phyloP scores from a whole-genome alignment of 2,329 filamentous ascomycete species.

The Diplodia corticola region DNA sequence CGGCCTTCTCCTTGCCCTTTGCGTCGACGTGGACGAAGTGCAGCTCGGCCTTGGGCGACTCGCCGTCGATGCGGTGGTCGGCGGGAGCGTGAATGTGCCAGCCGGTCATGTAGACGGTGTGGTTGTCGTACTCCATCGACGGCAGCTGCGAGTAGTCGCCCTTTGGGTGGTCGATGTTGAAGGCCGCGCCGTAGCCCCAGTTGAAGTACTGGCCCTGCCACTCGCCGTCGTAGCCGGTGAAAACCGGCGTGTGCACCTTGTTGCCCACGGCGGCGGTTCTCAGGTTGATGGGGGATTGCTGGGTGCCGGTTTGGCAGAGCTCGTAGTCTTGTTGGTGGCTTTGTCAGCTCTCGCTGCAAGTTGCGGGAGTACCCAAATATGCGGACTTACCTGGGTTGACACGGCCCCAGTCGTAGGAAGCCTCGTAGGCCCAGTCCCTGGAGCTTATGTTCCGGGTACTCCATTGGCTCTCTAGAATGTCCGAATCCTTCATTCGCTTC shows the following conservation, averaged over 20 bases:
- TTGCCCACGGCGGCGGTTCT: conserved; percentile 44
- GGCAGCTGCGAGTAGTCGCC: conserved; percentile 44
- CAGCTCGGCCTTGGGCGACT: conserved; percentile 49
- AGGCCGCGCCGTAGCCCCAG: conserved; percentile 53
- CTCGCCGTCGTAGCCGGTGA: conserved; percentile 42
- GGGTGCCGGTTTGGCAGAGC: conserved; percentile 52
- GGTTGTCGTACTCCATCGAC: conserved; percentile 48
- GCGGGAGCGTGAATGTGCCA: conserved; percentile 56
- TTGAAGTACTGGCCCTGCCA: conserved; percentile 48
- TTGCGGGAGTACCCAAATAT: background rate
- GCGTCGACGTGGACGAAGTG: conserved; percentile 52
- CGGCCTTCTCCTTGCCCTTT: conserved; percentile 45
- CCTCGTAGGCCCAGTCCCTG: conserved; percentile 37
- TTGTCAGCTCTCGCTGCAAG: background rate
- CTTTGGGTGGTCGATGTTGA: conserved; percentile 39
- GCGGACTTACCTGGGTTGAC: conserved; percentile 32
- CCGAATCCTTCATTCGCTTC: background rate
- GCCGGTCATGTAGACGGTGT: conserved; percentile 50
- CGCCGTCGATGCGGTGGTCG: conserved; percentile 50
- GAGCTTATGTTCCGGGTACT: background rate
- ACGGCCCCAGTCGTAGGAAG: conserved; percentile 45
- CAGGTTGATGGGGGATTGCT: conserved; percentile 53
- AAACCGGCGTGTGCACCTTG: conserved; percentile 42
- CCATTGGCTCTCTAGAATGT: background rate
- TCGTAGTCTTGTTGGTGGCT: conserved; percentile 37